Base-by-base conservation (phyloP, 371 early-diverging fungal genomes). In the Choanephora cucurbitarum region DNA sequence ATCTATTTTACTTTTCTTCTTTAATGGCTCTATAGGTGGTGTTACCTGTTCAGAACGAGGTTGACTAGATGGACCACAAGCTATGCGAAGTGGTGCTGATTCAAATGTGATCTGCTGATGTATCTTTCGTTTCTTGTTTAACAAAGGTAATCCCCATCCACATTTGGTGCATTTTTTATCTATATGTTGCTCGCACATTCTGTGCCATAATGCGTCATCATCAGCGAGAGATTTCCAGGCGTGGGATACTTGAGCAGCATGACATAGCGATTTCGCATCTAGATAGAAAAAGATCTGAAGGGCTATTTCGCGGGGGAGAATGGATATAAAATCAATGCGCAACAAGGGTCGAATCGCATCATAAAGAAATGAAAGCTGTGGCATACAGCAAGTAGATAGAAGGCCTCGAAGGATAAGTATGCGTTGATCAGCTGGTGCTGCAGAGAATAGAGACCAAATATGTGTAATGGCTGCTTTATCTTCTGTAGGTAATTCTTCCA, bases 161-260 rank as follows among this genome's bases (percentile, higher is more conserved):
- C 97, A 96, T 60, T 89, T 94, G 37, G 79, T 80, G 63, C 97
- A 96, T 64, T 92, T 90, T 55, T 88, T 89, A 70, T 94, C 94
- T 49, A 96, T 96, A 59, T 96, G 97, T 69, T 95, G 96, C 43
- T 89, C 91, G 58, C 97, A 96, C 91, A 96, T 91, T 19, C 90
- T 75, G 48, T 95, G 91, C 97, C 97, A 96, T 14, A 96, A 72
- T 0, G 83, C 72, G 64, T 96, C 92, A 60, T 93, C 93, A 54
- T 96, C 92, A 0, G 96, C 91, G 9, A 93, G 57, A 0, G 62
- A 55, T 31, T 80, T 84, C 97, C 97, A 96, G 6, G 68, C 52
- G 14, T 77, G 79, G 44, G 84, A 88, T 7, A 93, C 94, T 62
- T 92, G 92, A 8, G 94, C 89, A 21, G 93, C 90, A 53, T 83